Conservation (phyloP, 2,329 filamentous ascomycete species). For the Xylaria sp. region DNA sequence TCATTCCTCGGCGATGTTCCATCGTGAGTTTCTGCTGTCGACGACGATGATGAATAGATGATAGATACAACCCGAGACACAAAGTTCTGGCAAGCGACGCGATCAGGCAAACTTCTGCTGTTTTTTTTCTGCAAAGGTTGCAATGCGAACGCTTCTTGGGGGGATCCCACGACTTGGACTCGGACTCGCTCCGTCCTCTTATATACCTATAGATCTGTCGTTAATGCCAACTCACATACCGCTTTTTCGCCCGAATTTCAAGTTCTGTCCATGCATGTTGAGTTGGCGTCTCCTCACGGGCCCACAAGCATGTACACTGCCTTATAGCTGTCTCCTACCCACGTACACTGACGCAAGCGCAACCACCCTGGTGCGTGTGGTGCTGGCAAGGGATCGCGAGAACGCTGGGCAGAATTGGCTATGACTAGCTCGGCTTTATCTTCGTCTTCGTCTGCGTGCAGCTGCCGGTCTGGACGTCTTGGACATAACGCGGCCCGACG, state of each 20-base stretch:
- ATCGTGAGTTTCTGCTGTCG: slow-evolving; percentile 30
- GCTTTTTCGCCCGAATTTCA: slow-evolving; percentile 50
- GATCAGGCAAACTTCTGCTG: slow-evolving; percentile 9
- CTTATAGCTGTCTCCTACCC: slow-evolving; percentile 40
- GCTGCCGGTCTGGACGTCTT: slow-evolving; percentile 21
- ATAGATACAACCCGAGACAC: slow-evolving; percentile 9
- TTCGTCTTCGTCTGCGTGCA: slow-evolving; percentile 21
- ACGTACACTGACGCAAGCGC: slow-evolving; percentile 34
- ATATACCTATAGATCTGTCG: slow-evolving; percentile 39
- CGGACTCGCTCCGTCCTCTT: slow-evolving; percentile 35
- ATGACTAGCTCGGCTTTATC: slow-evolving; percentile 21
- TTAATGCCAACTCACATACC: slow-evolving; percentile 48
- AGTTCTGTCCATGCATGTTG: slow-evolving; percentile 51
- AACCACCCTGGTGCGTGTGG: slow-evolving; percentile 33
- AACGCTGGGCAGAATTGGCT: slow-evolving; percentile 25
- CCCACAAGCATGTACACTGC: slow-evolving; percentile 47
- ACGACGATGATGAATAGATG: slow-evolving; percentile 4
- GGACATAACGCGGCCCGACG: slow-evolving; percentile 34
- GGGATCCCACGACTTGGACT: slow-evolving; percentile 26
- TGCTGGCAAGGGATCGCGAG: slow-evolving; percentile 32
- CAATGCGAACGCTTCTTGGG: slow-evolving; percentile 14
- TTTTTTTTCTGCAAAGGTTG: slow-evolving; percentile 9
- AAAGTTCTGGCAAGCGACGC: slow-evolving; percentile 2
- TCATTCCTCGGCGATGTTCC: slow-evolving; percentile 27
- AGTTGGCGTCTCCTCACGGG: slow-evolving; percentile 51